Evolutionary conservation across 176 grass and related monocot genomes (phyloP), one percentile per base, ranked within the genome.

Genomic region (Avena insularis): DNA sequence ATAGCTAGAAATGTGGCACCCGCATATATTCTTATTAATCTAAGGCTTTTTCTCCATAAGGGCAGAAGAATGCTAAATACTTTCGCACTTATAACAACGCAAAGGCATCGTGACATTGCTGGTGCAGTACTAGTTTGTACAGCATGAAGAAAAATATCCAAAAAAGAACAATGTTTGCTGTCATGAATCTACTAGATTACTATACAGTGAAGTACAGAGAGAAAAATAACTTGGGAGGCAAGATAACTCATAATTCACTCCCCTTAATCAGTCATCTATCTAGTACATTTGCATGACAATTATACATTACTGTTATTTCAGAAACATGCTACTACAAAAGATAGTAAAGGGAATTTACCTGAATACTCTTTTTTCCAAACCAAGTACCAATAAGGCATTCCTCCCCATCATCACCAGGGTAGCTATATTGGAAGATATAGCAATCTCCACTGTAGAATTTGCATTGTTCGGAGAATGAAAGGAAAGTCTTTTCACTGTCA

Each of bases 361-460:
- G 85, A 65, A 91, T 64, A 49, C 97, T 98, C 77, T 82, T 98
- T 80, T 94, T 96, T 14, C 97, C 97, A 83, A 93, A 96, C 97
- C 97, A 98, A 67, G 94, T 96, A 79, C 97, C 97, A 61, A 98
- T 93, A 49, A 98, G 81, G 65, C 90, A 92, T 86, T 98, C 97
- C 51, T 98, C 97, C 62, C 90, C 93, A 38, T 90, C 89, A 3
- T 96, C 92, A 77, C 94, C 97, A 85, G 93, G 86, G 86, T 98
- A 98, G 82, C 85, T 92, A 90, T 98, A 98, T 91, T 94, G 97
- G 85, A 98, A 98, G 20, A 98, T 93, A 83, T 96, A 96, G 74
- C 97, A 98, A 79, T 98, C 97, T 68, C 97, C 97, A 88, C 90
- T 96, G 72, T 91, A 98, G 90, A 98, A 98, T 88, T 94, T 98